Base-by-base conservation (phyloP, 2,329 filamentous ascomycete species). In the Blumeria hordei region DNA sequence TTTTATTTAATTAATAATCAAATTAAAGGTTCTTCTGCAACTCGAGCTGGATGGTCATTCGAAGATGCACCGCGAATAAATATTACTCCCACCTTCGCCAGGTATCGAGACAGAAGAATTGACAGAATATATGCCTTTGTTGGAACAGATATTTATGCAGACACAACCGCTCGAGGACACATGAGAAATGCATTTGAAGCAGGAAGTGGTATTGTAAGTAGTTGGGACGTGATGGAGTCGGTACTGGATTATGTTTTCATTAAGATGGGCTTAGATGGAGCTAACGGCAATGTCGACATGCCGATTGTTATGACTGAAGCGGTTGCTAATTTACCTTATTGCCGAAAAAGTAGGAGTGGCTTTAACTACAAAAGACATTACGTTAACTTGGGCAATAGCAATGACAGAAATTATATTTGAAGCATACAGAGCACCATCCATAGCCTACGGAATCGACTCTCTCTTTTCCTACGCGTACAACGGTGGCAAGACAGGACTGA, bases 331-430 rank as follows among this genome's bases (percentile, higher is more conserved):
- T 68, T 94, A 57, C 80, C 78, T 11, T 98, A 98, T 65, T 83
- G 88, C 50, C 74, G 88, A 60, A 90, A 85, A 70, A 90, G 87
- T 93, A 70, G 60, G 81, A 72, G 44, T 32, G 28, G 9, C 10
- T 36, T n/a, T 28, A 33, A 7, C 6, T 10, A 14, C n/a, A 3
- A 61, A 28, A 59, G 56, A 11, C n/a, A 10, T 14, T 21, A 39
- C 12, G 54, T 61, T 68, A 59, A 70, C 65, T 56, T 54, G 50
- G 18, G 43, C 55, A 56, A 54, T 60, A 94, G 87, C 85, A 61
- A 96, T 96, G 90, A 94, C 85, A 45, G 92, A 98, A 65, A 90
- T 96, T 55, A 72, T 98, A 10, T 98, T 96, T 67, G 92, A 98
- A 68, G 93, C 88, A 69, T 98, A 98, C 67, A 78, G 80, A 57